These are phyloP conservation scores for Luvunga scandens DNA, from an alignment of 345 rosid species.

Conservation along the genomic window DNA sequence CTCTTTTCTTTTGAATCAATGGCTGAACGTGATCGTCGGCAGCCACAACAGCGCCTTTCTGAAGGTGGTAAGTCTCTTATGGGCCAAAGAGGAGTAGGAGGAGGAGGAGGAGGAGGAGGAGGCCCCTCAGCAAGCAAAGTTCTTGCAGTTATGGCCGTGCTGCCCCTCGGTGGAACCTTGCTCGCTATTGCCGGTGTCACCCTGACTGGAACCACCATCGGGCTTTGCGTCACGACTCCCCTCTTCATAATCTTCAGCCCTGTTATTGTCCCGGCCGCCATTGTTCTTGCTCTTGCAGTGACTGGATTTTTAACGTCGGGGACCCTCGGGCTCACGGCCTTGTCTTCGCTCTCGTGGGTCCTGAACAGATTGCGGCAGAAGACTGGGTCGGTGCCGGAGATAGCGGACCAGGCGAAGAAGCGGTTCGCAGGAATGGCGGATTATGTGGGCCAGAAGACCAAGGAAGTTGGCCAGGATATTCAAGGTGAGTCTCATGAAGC, in stretches of 20 bases:
- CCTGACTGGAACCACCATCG: constrained; percentile 63
- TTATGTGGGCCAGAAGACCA: constrained; percentile 60
- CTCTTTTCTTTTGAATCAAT: constrained; percentile 9
- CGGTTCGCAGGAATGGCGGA: constrained; percentile 41
- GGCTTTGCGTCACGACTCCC: constrained; percentile 56
- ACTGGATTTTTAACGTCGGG: constrained; percentile 63
- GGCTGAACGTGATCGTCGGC: constrained; percentile 47
- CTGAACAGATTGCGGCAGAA: constrained; percentile 34
- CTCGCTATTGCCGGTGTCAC: constrained; percentile 63
- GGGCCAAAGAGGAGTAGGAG: constrained; percentile 4
- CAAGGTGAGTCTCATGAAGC: constrained; percentile 57
- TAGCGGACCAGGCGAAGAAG: constrained; percentile 50
- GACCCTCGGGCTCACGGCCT: constrained; percentile 67
- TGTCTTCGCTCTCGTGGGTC: constrained; percentile 63
- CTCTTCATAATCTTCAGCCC: constrained; percentile 76
- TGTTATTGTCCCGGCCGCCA: constrained; percentile 66
- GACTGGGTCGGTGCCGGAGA: constrained; percentile 34
- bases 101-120: constrained; percentile 21
- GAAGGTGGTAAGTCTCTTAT: constrained; percentile 29
- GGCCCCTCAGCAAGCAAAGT: constrained; percentile 64
- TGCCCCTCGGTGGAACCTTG: constrained; percentile 62
- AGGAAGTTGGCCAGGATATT: constrained; percentile 57
- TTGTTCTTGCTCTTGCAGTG: constrained; percentile 51
- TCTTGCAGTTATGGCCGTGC: constrained; percentile 45
- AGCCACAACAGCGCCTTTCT: constrained; percentile 30